Base-by-base conservation (phyloP, 1,284 basidiomycete species). In the Heterobasidion occidentale region DNA sequence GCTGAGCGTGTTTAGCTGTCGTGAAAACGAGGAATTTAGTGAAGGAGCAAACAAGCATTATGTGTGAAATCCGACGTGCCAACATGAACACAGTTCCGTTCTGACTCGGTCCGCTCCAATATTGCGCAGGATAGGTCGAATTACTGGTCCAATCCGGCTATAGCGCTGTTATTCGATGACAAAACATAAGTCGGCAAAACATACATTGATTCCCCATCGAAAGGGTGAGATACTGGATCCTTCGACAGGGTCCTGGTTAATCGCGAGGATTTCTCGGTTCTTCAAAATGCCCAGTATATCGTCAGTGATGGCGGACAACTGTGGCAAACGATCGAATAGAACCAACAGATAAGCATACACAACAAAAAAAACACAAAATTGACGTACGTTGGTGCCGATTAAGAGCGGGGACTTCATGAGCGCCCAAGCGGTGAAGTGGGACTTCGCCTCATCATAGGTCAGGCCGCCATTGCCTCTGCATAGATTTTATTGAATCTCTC, bases 371-470 rank as follows among this genome's bases (percentile, higher is more conserved):
- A 2, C 1, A 27, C 3, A 27, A 27, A 27, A 27, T 5, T 6
- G 35, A 48, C 65, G 33, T 50, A 75, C 73, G 56, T 74, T 69
- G 1, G 74, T 73, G 9, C 74, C 70, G 55, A 81, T 77, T 53
- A 82, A 65, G 7, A 81, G 68, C 12, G 80, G 81, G 0, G 80
- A 81, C 64, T 81, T 83, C 75, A 84, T 77, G 33, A 86, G 68
- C 17, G 82, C 81, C 84, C 83, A 85, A 3, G 79, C 81, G 0
- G 80, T 83, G 67, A 83, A 84, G 62, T 84, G 81, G 1, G 81
- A 74, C 65, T 84, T 84, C 7, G 76, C 66, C 67, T 85, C 83
- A 27, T 85, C 81, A 60, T 70, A 77, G 2, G 78, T 81, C 48
- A 84, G 71, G 20, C 67, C 63, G 9, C 80, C 81, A 60, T 85